Base-by-base conservation (phyloP, 2,329 filamentous ascomycete genomes). In the Trichoderma endophyticum region DNA sequence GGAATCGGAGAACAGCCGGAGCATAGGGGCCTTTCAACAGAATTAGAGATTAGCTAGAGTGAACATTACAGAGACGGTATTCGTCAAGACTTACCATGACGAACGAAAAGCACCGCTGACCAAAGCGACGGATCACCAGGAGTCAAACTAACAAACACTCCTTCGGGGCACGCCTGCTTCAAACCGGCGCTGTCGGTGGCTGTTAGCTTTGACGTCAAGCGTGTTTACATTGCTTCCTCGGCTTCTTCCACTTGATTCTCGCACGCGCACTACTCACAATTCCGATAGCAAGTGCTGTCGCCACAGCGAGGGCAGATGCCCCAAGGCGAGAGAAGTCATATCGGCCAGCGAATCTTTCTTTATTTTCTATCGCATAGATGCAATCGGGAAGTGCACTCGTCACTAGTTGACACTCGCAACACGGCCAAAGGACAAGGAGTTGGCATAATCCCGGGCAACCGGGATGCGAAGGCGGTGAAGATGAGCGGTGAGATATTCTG, bases 41-140 rank as follows among this genome's bases (percentile, higher is more conserved):
- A 60, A 21, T 24, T 8, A 21, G 11, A 11, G 12, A 14, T 71
- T 26, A 73, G 71, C 32, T 18, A 26, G 48, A 51, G 11, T 5
- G 11, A 24, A 3, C 18, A 21, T n/a, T n/a, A 39, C n/a, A 14
- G 12, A 26, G 26, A 51, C 7, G 30, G 28, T 11, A 21, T 36
- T 43, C 48, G 70, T 66, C 26, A 9, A 43, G 7, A 62, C 69
- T 69, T 84, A 96, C 95, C 95, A 85, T 93, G 91, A 71, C 94
- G 92, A 74, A 97, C 90, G 80, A 98, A 98, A 32, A 98, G 86
- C 24, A 97, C 92, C n/a, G 94, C 95, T 36, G 91, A 92, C 95
- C 95, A 98, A 63, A 94, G 84, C 18, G 90, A 90, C 21, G 93
- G 90, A 78, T 97, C 92, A 28, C 92, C 92, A 0, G 93, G 93